Evolutionary conservation across 139 green algal genomes (phyloP), one percentile per base, ranked within the genome.

Genomic region (Volvox reticuliferus): DNA sequence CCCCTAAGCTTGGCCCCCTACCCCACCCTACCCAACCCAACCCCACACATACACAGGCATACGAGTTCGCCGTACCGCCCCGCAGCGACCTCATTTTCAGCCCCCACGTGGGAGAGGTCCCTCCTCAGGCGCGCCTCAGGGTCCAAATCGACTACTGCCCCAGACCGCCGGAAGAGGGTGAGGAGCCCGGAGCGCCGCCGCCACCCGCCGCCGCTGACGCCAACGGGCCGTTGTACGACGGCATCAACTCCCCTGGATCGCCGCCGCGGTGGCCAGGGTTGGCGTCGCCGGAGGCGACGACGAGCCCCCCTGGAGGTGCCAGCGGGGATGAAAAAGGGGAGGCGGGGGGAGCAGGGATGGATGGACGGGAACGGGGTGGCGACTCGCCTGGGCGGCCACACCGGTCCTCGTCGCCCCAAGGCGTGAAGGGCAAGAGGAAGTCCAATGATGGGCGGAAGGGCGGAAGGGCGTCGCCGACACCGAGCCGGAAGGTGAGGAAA

Each of bases 11-110:
- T 20, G 0, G 32, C 32, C 33, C 86, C 63, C 30, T 22, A 35
- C 19, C n/a, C 37, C 67, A 82, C 33, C n/a, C 36, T 14, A 50
- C 37, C 79, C 50, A 55, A 24, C 21, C 50, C 44, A 37, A 55
- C 44, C 44, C 9, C 44, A 9, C 44, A 55, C 44, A 55, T 55
- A 55, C 44, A 26, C 93, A 95, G 68, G 89, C 94, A 20, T 97
- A 94, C 87, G 95, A 97, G 89, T 96, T 97, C 88, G 88, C 87
- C 0, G 83, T 97, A 0, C 95, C 95, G 6, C 20, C 61, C 2
- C 75, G 79, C 83, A 93, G 82, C 63, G 90, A 92, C 77, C 79
- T 97, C 13, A 91, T 82, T 12, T 92, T 96, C 85, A 94, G 89
- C 86, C 94, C 94, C 0, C 91, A 95, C 35, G 92, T 96, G 63